Base-by-base conservation (phyloP, 345 rosid genomes). In the Xanthoceras sorbifolium region DNA sequence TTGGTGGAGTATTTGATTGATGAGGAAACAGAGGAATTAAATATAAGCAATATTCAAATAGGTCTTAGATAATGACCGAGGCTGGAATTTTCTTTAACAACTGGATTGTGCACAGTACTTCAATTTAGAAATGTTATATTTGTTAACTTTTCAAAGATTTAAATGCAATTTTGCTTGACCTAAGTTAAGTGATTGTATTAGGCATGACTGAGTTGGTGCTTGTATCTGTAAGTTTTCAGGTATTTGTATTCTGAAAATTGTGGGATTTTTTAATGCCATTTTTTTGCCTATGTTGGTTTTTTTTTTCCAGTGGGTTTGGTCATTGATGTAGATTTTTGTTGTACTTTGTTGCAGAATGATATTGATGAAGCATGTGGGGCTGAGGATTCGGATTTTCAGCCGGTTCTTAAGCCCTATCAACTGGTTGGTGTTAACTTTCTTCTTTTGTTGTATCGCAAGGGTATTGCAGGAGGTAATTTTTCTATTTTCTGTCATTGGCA, bases 381-480 rank as follows among this genome's bases (percentile, higher is more conserved):
- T 20, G 87, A 75, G 75, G 98, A 89, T 81, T 88, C 90, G 31
- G 90, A 86, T 83, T 92, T 89, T 83, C 93, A 91, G 88, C 97
- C 97, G 50, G 74, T 93, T 78, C 94, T 96, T 79, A 93, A 93
- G 84, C 98, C 98, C 55, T 93, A 93, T 74, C 97, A 96, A 81
- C 87, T 96, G 42, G 97, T 92, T 77, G 99, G 98, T 67, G 98
- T 96, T 76, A 96, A 92, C 80, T 96, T 96, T 89, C 99, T 96
- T 85, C 97, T 96, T 77, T 73, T 92, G n/a, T 78, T 96, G 83
- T 87, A 96, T 61, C 83, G 90, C 64, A 93, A 90, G 86, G 86
- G 94, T 63, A 87, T 96, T 52, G 97, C 90, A 26, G 98, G 97
- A 91, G 99, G 99, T 96, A 86, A 48, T 61, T 25, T 60, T 38